These are phyloP conservation scores for Boletus sp. DNA, from an alignment of 768 basidiomycete species.

Conservation along the genomic window DNA sequence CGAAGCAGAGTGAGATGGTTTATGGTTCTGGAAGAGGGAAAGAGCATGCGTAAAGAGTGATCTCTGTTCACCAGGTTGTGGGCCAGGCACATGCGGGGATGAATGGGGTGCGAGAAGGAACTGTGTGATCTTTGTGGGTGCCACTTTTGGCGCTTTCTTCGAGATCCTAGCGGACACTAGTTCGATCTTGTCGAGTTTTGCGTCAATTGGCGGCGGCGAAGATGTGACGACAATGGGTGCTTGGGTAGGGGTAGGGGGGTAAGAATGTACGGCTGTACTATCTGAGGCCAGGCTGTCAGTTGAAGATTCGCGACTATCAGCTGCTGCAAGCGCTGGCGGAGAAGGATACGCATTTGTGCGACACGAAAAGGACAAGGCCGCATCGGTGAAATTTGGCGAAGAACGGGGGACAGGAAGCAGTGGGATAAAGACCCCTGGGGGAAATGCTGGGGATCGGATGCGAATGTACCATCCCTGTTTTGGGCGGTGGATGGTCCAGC, in stretches of 20 bases:
- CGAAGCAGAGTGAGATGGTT: conserved; percentile 58
- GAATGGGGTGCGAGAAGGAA: conserved; percentile 53
- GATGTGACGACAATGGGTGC: conserved; percentile 29
- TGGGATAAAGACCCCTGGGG: conserved; percentile 56
- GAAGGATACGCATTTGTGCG: conserved; percentile 41
- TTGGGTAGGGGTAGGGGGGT: conserved; percentile 53
- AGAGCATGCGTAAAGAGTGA: conserved; percentile 52
- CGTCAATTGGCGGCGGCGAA: conserved; percentile 32
- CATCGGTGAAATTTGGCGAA: conserved; percentile 48
- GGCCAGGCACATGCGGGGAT: conserved; percentile 32
- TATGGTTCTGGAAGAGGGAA: conserved; percentile 44
- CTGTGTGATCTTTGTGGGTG: conserved; percentile 36
- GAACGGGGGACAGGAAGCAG: conserved; percentile 46
- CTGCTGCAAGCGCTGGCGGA: conserved; percentile 13
- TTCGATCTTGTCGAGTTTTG: conserved; percentile 25
- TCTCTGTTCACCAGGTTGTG: conserved; percentile 27
- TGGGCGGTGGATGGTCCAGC: conserved; percentile 78
- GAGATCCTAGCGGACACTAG: neutral
- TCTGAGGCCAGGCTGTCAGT: conserved; percentile 30
- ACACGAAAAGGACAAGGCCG: conserved; percentile 49
- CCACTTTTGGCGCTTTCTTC: conserved; percentile 7
- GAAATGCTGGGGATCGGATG: conserved; percentile 66
- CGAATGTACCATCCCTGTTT: conserved; percentile 85
- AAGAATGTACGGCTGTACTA: conserved; percentile 44
- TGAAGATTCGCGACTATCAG: conserved; percentile 20